Percentiles rank a stretch among this genome's conserved stretches.
Conservation (phyloP, 805 yeast genomes). For the Wickerhamomyces hampshirensis region DNA sequence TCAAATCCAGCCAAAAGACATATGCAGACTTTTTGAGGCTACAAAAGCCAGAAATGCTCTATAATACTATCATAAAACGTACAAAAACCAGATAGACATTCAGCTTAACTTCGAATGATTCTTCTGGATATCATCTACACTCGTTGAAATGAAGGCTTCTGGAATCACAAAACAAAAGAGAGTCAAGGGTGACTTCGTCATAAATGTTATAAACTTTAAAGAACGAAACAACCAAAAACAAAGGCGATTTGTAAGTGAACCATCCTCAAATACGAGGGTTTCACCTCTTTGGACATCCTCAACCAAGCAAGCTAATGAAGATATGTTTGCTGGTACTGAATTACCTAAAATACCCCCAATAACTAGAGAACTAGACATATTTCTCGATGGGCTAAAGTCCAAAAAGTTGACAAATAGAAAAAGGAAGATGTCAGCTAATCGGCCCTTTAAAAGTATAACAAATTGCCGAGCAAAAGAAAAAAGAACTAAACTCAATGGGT, state of each 20-base stretch:
- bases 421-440: background rate
- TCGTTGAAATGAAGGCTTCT: background rate
- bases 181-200: background rate
- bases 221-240: slow-evolving; percentile 1
- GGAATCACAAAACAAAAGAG: background rate
- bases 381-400: slow-evolving; percentile 1
- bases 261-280: too few relatives aligned
- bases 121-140: too few relatives aligned
- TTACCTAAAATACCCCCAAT: slow-evolving; percentile 4
- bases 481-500: slow-evolving; percentile 24
- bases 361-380: background rate
- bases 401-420: background rate
- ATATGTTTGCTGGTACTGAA: slow-evolving; percentile 1
- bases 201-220: background rate
- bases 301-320: background rate
- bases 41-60: too few relatives aligned
- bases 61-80: too few relatives aligned
- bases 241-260: too few relatives aligned
- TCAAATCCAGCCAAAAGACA: background rate
- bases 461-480: background rate
- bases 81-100: too few relatives aligned
- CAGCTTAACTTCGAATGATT: too few relatives aligned
- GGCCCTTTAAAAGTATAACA: background rate
- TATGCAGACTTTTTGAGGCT: background rate
- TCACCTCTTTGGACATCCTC: background rate